These are phyloP conservation scores for Zangia roseola DNA, from an alignment of 768 basidiomycete genomes.

Conservation along the genomic window DNA sequence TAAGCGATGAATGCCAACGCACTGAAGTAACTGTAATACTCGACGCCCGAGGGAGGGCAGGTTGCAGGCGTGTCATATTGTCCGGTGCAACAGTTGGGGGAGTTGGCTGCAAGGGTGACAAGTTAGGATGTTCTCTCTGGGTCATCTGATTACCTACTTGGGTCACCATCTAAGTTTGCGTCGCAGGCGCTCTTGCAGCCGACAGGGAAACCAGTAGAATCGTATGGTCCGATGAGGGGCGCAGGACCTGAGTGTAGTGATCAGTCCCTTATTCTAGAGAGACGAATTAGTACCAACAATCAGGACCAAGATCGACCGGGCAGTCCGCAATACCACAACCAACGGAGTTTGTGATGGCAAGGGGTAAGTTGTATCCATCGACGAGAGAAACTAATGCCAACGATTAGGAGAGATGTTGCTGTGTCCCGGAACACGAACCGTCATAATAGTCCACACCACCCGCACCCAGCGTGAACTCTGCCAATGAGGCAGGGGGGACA, in stretches of 20 bases:
- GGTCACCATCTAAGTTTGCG: constrained; percentile 35
- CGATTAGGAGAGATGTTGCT: neutral
- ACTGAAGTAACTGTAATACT: constrained; percentile 49
- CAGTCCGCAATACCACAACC: constrained; percentile 58
- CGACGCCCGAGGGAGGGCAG: constrained; percentile 50
- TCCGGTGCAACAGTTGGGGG: constrained; percentile 66
- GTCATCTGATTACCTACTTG: constrained; percentile 21
- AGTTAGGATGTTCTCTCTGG: neutral
- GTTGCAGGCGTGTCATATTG: constrained; percentile 48
- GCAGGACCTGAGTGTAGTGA: constrained; percentile 41
- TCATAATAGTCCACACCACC: constrained; percentile 57
- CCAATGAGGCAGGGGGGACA: constrained; percentile 67
- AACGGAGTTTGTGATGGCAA: constrained; percentile 53
- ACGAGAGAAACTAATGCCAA: constrained; percentile 53
- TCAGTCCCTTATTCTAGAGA: neutral
- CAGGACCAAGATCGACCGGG: constrained; percentile 57
- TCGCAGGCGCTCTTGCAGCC: constrained; percentile 63
- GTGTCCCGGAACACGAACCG: constrained; percentile 35
- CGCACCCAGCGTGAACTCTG: constrained; percentile 60
- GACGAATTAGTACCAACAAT: constrained; percentile 39
- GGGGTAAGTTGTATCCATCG: constrained; percentile 64
- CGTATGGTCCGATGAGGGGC: constrained; percentile 50
- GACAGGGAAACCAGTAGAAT: constrained; percentile 51
- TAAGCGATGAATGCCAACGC: constrained; percentile 4
- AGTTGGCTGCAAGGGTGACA: constrained; percentile 41